Evolutionary conservation across 805 yeast species (phyloP).

Genomic region (Dipodascus albidus): DNA sequence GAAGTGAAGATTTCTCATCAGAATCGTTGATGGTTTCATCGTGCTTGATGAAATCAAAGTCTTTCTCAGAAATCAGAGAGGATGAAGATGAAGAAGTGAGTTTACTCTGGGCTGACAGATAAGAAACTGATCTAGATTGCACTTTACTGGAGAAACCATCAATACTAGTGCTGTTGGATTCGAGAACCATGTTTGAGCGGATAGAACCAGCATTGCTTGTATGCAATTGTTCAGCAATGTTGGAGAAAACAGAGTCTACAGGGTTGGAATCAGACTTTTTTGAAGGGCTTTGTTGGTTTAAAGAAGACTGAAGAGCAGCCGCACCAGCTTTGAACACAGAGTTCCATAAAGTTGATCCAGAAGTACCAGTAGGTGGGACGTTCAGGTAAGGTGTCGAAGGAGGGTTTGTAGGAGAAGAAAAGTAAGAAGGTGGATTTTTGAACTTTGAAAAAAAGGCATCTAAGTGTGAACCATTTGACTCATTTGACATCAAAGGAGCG

Average conservation of each 20-base stretch:
- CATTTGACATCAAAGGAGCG: neutral
- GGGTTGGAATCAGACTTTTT: neutral
- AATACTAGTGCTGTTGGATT: neutral
- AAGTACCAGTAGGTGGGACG: neutral
- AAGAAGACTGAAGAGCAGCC: conserved; percentile 1
- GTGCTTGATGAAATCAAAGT: conserved; percentile 1
- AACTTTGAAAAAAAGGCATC: neutral
- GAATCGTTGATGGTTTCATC: neutral
- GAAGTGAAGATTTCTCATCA: neutral
- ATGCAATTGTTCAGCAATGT: neutral
- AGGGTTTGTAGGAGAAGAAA: neutral
- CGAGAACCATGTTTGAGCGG: neutral
- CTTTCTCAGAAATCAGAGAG: neutral
- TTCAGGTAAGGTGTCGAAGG: conserved; percentile 1
- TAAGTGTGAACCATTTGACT: neutral
- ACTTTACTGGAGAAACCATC: neutral
- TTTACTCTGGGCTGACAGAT: neutral
- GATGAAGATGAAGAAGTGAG: neutral
- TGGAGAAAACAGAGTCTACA: neutral
- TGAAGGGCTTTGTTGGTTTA: neutral
- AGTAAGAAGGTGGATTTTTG: neutral
- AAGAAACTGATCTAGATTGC: neutral
- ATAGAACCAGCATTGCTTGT: neutral
- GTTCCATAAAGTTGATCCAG: neutral
- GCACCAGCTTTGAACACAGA: neutral